Evolutionary conservation across 2,329 filamentous ascomycete species (phyloP), one percentile per base, ranked within the genome.

Genomic region (Aspergillus transmontanensis): DNA sequence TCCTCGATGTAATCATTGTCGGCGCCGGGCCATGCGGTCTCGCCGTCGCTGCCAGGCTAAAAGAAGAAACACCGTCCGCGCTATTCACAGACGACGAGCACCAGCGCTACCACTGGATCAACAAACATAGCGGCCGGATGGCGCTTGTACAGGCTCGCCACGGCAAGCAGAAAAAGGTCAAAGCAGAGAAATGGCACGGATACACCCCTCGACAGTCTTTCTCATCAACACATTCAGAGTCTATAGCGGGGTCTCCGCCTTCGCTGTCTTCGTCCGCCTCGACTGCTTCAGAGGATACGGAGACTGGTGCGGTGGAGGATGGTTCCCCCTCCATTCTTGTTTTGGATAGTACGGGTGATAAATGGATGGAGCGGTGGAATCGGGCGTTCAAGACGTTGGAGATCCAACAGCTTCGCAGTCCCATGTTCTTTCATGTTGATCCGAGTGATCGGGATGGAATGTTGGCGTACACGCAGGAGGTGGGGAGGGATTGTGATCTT

Each of bases 71-170:
- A 0, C 91, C 91, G 0, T 91, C 89, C 0, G 90, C 91, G 1
- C 86, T 93, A 58, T 94, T 94, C 77, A 94, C 91, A 0, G 91
- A 94, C 72, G 90, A 92, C 68, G 92, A 94, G 72, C 91, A 94
- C 71, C 87, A 89, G 48, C 84, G 91, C n/a, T 94, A 91, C 73
- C 87, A 91, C 75, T 93, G 90, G 89, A 89, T 93, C 61, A 84
- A 84, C 62, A 89, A 88, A 61, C 86, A 92, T 71, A 84, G 84
- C 32, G 83, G 83, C 32, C 85, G 86, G 34, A 86, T 88, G 75
- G 82, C 65, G 9, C 80, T 89, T 1, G 70, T 77, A 3, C 71
- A 73, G 61, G 71, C 71, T 1, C 70, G 70, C 3, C 64, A 67
- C 19, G 63, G 66, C 43, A 76, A 75, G 61, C 68, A 69, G 7